Percentiles rank a stretch among this genome's conserved stretches.
phyloP scores from a whole-genome alignment of 495 filamentous ascomycete species.

The Penicillium bialowiezense region DNA sequence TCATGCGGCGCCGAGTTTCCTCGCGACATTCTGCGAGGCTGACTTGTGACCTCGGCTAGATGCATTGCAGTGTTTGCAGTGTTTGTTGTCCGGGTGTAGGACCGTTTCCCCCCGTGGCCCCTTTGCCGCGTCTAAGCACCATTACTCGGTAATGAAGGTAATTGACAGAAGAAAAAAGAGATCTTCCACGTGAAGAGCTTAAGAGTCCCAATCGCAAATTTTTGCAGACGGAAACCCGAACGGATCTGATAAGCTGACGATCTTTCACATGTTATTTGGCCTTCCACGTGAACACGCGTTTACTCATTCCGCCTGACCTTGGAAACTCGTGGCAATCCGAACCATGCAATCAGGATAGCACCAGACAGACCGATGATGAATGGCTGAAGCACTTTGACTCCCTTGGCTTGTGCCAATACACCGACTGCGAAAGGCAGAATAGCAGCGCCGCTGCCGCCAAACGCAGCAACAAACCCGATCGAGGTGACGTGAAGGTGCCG shows the following conservation, averaged over 20 bases:
- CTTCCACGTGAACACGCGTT: not conserved
- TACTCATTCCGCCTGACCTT: slow-evolving; percentile 20
- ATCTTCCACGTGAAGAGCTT: not conserved
- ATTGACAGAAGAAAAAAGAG: too few species aligned
- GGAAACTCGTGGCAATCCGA: slow-evolving; percentile 35
- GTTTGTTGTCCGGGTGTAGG: too few species aligned
- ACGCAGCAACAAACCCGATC: slow-evolving; percentile 79
- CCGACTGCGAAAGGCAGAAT: slow-evolving; percentile 83
- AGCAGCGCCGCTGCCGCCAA: slow-evolving; percentile 76
- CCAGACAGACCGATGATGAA: slow-evolving; percentile 67
- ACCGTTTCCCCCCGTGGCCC: too few species aligned
- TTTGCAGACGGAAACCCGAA: not conserved
- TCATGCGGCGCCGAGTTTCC: not conserved
- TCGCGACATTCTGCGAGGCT: too few species aligned
- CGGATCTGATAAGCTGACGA: slow-evolving; percentile 7
- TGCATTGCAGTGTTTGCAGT: not conserved
- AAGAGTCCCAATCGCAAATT: not conserved
- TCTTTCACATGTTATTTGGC: slow-evolving; percentile 2
- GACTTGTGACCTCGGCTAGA: not conserved
- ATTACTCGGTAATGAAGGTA: too few species aligned
- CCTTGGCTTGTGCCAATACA: slow-evolving; percentile 75
- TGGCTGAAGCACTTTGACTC: slow-evolving; percentile 76
- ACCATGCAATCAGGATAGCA: slow-evolving; percentile 56
- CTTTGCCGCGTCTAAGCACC: too few species aligned
- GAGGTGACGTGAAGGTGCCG: slow-evolving; percentile 73